Evolutionary conservation across 208 protist species (phyloP).

Genomic region (Trypanosoma caninum): DNA sequence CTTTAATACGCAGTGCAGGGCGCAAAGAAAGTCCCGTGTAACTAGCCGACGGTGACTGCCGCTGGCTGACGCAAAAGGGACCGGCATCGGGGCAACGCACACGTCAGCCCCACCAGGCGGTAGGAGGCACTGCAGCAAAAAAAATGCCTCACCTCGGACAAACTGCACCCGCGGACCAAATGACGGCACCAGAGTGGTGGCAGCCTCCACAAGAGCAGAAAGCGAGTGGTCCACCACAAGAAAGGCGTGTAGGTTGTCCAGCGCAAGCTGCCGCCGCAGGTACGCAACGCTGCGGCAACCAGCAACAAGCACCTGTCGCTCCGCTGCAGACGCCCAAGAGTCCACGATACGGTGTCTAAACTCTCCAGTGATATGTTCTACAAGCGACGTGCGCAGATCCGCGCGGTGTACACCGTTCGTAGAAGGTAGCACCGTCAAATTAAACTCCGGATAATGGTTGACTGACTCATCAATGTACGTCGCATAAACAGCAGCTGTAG

Average conservation of each 20-base stretch:
- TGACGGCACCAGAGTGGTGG: slow-evolving; percentile 25
- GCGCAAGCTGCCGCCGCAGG: slow-evolving; percentile 42
- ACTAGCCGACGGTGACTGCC: slow-evolving; percentile 71
- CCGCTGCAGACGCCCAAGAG: slow-evolving; percentile 25
- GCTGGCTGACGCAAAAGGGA: slow-evolving; percentile 55
- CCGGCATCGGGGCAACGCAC: slow-evolving; percentile 69
- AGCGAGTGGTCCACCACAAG: slow-evolving; percentile 67
- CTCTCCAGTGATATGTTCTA: slow-evolving; percentile 5
- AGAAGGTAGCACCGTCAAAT: slow-evolving; percentile 44
- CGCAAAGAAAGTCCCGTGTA: slow-evolving; percentile 62
- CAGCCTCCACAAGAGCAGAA: slow-evolving; percentile 37
- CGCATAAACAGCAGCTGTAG: slow-evolving; percentile 7
- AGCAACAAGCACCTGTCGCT: slow-evolving; percentile 45
- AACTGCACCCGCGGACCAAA: slow-evolving; percentile 46
- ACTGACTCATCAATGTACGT: slow-evolving; percentile 42
- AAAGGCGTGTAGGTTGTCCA: slow-evolving; percentile 29
- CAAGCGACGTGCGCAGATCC: slow-evolving; percentile 34
- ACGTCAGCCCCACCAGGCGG: slow-evolving; percentile 42
- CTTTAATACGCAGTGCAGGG: slow-evolving; percentile 40
- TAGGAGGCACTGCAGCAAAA: slow-evolving; percentile 53
- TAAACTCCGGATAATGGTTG: slow-evolving; percentile 45
- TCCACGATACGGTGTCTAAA: slow-evolving; percentile 11
- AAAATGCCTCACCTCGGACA: slow-evolving; percentile 74
- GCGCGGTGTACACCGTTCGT: slow-evolving; percentile 41
- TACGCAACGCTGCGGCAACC: slow-evolving; percentile 59